These are phyloP conservation scores for Acacia crassicarpa DNA, from an alignment of 306 rosid genomes.

Conservation along the genomic window DNA sequence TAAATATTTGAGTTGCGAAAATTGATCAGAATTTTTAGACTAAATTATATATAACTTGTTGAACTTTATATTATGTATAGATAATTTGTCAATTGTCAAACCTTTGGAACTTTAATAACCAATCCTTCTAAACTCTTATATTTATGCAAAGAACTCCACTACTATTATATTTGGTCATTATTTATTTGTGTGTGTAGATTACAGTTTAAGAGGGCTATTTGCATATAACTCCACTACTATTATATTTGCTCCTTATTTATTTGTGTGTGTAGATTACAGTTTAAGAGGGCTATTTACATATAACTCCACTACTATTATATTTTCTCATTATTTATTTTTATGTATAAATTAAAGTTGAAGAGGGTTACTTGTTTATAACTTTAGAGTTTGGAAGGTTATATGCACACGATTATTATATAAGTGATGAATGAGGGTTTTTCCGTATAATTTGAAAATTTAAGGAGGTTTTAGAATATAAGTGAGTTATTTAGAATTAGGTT, in stretches of 20 bases:
- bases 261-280: too few relatives aligned
- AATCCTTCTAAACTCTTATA: too few relatives aligned
- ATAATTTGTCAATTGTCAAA: background rate
- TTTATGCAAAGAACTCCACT: background rate
- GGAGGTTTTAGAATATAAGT: too few relatives aligned
- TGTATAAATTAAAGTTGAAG: background rate
- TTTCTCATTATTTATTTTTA: background rate
- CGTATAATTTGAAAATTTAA: too few relatives aligned
- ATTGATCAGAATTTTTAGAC: background rate
- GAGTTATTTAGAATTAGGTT: too few relatives aligned
- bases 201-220: too few relatives aligned
- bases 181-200: too few relatives aligned
- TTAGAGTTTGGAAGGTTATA: too few relatives aligned
- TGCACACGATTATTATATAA: too few relatives aligned
- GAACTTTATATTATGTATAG: background rate
- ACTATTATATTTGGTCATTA: too few relatives aligned
- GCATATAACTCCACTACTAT: background rate
- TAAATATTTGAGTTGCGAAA: background rate
- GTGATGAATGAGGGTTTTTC: too few relatives aligned
- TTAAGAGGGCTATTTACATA: background rate
- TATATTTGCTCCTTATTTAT: background rate
- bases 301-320: background rate
- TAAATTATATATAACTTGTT: background rate
- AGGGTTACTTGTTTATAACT: too few relatives aligned
- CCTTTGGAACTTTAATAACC: background rate